Evolutionary conservation across 176 grass and related monocot genomes (phyloP).

Genomic region (Lolium rigidum): DNA sequence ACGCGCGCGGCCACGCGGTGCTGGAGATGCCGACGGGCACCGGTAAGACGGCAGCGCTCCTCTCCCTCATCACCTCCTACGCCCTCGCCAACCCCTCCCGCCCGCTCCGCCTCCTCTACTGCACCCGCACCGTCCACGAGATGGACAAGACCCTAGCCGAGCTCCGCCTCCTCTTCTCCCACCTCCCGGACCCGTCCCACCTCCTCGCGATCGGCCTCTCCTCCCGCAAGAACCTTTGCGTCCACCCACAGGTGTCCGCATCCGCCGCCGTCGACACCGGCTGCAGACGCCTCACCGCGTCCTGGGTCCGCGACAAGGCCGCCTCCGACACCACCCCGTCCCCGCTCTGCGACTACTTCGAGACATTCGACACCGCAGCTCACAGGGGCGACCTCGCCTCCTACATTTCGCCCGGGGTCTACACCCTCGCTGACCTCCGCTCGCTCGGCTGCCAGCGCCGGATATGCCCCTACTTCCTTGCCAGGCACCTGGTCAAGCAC

Average conservation of each 20-base stretch:
- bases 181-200: constrained; percentile 54
- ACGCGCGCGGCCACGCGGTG: constrained; percentile 89
- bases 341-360: constrained; percentile 78
- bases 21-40: constrained; percentile 98
- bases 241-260: constrained; percentile 75
- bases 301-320: constrained; percentile 78
- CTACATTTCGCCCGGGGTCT: constrained; percentile 75
- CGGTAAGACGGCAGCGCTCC: constrained; percentile 86
- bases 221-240: constrained; percentile 90
- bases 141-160: constrained; percentile 96
- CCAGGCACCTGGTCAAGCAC: constrained; percentile 83
- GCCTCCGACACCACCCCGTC: constrained; percentile 54
- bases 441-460: constrained; percentile 63
- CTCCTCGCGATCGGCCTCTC: constrained; percentile 85
- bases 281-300: constrained; percentile 86
- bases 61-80: constrained; percentile 88
- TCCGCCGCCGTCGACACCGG: constrained; percentile 80
- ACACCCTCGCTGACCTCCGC: constrained; percentile 83
- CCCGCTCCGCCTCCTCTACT: constrained; percentile 86
- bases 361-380: constrained; percentile 73
- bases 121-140: constrained; percentile 98
- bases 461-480: constrained; percentile 91
- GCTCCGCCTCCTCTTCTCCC: constrained; percentile 74
- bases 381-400: constrained; percentile 54
- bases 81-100: constrained; percentile 55